Percentiles rank a stretch among this genome's conserved stretches.
Conservation (phyloP, 2,329 filamentous ascomycete genomes). For the Aspergillus aculeatus region DNA sequence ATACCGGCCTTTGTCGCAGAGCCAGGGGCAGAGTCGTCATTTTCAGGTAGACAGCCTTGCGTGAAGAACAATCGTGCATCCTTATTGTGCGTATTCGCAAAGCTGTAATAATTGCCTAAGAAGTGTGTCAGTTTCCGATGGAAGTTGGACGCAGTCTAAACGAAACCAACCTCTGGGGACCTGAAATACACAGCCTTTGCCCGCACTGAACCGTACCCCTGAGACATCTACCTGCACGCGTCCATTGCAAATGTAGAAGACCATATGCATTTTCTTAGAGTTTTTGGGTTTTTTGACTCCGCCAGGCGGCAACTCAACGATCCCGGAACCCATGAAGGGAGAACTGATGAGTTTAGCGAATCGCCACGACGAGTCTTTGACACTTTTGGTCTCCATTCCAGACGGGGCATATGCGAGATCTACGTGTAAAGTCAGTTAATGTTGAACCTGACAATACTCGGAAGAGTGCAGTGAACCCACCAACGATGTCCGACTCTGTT, state of each 20-base stretch:
- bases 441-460: neutral
- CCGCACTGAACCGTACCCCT: conserved; percentile 67
- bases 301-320: conserved; percentile 82
- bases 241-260: conserved; percentile 85
- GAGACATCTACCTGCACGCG: conserved; percentile 71
- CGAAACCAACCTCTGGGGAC: conserved; percentile 79
- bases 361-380: conserved; percentile 69
- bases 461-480: conserved; percentile 23
- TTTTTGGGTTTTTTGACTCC: conserved; percentile 89
- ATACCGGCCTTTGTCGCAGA: conserved; percentile 25
- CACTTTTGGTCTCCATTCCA: conserved; percentile 58
- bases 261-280: conserved; percentile 92
- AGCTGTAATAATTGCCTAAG: conserved; percentile 88
- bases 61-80: conserved; percentile 85
- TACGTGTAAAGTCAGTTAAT: conserved; percentile 26
- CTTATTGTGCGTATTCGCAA: conserved; percentile 72
- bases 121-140: neutral
- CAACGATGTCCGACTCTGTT: conserved; percentile 41
- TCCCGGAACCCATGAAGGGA: conserved; percentile 83
- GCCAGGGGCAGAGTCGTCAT: conserved; percentile 26
- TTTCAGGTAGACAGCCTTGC: conserved; percentile 69
- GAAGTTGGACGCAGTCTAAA: neutral
- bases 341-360: conserved; percentile 85
- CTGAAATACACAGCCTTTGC: conserved; percentile 87
- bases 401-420: conserved; percentile 61